phyloP scores from a whole-genome alignment of 305 asterid species.

The Fraxinus nigra region DNA sequence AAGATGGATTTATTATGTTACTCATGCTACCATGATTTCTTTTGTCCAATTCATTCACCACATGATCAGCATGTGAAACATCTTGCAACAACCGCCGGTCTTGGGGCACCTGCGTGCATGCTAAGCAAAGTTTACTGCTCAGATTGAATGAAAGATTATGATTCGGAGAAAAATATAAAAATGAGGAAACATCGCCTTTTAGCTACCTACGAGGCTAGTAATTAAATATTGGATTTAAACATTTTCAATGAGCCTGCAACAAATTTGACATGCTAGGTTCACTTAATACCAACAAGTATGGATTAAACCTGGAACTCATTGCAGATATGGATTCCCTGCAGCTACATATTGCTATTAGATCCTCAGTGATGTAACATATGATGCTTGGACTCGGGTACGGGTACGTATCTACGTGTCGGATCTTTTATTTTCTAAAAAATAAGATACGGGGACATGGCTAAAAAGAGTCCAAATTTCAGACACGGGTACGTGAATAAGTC shows the following conservation, averaged over 20 bases:
- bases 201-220: neutral
- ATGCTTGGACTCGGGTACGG: too few species aligned
- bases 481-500: too few species aligned
- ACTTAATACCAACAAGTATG: neutral
- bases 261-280: neutral
- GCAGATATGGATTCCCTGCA: neutral
- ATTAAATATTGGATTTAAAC: neutral
- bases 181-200: neutral
- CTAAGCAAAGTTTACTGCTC: constrained; percentile 92
- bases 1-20: constrained; percentile 34
- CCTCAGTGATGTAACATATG: neutral
- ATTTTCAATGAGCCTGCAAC: neutral
- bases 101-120: constrained; percentile 82
- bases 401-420: too few species aligned
- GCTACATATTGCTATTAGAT: neutral
- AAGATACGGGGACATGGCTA: too few species aligned
- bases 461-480: too few species aligned
- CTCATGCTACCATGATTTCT: constrained; percentile 29
- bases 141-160: constrained; percentile 47
- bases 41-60: constrained; percentile 45
- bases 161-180: neutral
- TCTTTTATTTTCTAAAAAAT: too few species aligned
- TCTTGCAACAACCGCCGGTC: constrained; percentile 51
- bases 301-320: neutral
- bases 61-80: constrained; percentile 39